Evolutionary conservation across 495 filamentous ascomycete genomes (phyloP).

Genomic region (Aspergillus affinis): DNA sequence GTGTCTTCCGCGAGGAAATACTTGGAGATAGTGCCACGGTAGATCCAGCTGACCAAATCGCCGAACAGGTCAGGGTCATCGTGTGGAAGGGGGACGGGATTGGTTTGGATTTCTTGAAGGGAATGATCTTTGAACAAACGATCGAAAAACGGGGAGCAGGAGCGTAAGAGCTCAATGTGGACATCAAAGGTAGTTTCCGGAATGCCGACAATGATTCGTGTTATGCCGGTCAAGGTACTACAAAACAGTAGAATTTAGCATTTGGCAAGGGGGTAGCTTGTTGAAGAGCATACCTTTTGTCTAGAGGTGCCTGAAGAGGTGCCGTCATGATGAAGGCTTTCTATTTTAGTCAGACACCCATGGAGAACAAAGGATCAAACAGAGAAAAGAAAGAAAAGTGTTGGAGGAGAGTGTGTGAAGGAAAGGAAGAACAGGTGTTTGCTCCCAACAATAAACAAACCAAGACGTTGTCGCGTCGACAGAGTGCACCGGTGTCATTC

Average conservation of each 20-base stretch:
- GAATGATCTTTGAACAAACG: not conserved
- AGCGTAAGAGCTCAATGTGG: not conserved
- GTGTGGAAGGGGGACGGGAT: not conserved
- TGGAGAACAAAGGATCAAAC: no score
- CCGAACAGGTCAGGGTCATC: not conserved
- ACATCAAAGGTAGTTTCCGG: not conserved
- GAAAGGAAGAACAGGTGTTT: no score
- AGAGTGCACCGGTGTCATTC: no score
- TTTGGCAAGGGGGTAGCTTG: no score
- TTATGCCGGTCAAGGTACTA: not conserved
- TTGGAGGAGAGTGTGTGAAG: no score
- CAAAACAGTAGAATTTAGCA: no score
- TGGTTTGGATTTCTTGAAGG: not conserved
- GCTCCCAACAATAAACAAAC: no score
- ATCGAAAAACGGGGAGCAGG: not conserved
- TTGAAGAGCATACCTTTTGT: not conserved
- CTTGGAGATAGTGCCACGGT: not conserved
- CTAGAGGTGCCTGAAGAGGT: not conserved
- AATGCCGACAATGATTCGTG: not conserved
- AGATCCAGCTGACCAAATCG: not conserved
- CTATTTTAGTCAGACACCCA: not conserved
- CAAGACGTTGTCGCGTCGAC: no score
- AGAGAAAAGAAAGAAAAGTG: no score
- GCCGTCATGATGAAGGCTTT: not conserved
- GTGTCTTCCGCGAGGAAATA: not conserved